phyloP scores from a whole-genome alignment of 2,329 filamentous ascomycete genomes.

The Ceratocystis cacaofunesta region DNA sequence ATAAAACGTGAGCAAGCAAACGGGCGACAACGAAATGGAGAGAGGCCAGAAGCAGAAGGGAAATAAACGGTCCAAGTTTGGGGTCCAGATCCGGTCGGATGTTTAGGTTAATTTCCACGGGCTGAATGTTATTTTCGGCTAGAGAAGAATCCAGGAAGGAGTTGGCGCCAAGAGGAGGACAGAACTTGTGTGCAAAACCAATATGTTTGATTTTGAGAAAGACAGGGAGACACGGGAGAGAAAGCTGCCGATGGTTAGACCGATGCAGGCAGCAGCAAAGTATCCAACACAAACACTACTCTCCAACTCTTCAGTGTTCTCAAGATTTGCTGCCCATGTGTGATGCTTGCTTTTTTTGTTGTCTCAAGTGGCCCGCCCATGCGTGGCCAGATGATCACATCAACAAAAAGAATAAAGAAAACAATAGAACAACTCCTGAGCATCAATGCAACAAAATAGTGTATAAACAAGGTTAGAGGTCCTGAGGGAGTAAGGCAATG shows the following conservation, averaged over 20 bases:
- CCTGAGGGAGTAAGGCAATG: background rate
- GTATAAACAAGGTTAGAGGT: background rate
- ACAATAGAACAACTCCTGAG: background rate
- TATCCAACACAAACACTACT: background rate
- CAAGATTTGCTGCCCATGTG: background rate
- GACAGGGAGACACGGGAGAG: background rate
- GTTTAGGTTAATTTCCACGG: background rate
- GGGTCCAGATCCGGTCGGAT: background rate
- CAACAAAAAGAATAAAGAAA: background rate
- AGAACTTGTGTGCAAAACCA: background rate
- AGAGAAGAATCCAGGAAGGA: background rate
- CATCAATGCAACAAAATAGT: background rate
- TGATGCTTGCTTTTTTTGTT: background rate
- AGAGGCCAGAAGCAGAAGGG: background rate
- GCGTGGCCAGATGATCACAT: background rate
- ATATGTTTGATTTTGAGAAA: background rate
- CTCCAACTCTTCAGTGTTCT: background rate
- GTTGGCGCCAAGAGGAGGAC: background rate
- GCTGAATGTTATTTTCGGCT: background rate
- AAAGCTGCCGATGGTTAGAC: no score
- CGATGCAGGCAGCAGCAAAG: background rate
- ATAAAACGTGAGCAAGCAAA: background rate
- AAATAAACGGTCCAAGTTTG: background rate
- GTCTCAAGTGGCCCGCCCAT: background rate
- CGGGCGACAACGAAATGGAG: background rate